These are phyloP conservation scores for Zoysia matrella DNA, from an alignment of 202 grass and related monocot genomes.

Conservation along the genomic window DNA sequence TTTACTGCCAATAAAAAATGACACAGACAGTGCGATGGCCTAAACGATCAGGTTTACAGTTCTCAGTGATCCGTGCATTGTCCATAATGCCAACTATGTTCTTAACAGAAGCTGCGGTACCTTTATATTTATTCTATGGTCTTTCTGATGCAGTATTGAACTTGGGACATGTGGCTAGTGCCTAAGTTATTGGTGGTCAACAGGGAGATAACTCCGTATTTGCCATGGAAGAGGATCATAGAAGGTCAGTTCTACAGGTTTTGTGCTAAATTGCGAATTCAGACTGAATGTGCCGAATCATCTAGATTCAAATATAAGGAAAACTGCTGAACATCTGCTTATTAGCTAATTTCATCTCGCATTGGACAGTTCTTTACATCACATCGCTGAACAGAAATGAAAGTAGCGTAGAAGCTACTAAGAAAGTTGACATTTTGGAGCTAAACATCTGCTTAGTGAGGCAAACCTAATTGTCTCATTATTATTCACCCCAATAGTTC, in stretches of 20 bases:
- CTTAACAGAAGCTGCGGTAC: neutral
- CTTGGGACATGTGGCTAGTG: neutral
- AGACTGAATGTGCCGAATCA: constrained; percentile 9
- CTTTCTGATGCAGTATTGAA: neutral
- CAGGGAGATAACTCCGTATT: neutral
- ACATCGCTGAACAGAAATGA: neutral
- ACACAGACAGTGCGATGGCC: neutral
- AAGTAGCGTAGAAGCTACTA: neutral
- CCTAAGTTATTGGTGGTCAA: neutral
- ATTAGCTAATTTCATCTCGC: constrained; percentile 21
- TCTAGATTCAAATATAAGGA: neutral
- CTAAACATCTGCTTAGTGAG: neutral
- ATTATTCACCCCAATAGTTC: neutral
- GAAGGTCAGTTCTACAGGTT: neutral
- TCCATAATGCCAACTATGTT: constrained; percentile 5
- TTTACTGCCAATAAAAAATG: neutral
- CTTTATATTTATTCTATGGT: neutral
- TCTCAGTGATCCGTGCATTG: neutral
- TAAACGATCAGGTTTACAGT: neutral
- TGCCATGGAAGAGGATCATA: neutral
- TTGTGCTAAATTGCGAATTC: neutral
- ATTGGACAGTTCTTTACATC: neutral
- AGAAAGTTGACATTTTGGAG: neutral
- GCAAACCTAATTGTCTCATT: neutral
- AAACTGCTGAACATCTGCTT: neutral